Base-by-base conservation (phyloP, 371 early-diverging fungal species). In the Apophysomyces trapeziformis region DNA sequence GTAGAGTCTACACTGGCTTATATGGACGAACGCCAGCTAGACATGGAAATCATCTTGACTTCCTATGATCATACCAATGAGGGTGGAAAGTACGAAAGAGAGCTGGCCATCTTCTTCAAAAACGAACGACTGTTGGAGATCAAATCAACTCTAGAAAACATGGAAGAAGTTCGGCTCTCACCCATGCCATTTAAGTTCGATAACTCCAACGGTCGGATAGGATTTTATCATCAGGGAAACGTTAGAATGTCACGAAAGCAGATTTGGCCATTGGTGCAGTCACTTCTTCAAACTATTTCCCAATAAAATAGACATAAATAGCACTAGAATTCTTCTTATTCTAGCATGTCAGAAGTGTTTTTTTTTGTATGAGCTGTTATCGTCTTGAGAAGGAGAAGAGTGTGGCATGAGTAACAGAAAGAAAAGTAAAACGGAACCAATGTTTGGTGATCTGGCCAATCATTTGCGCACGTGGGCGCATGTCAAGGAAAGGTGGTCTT, bases 231-330 rank as follows among this genome's bases (percentile, higher is more conserved):
- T 1, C 89, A 89, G 65, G 67, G 72, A 36, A 89, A 91, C 65
- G 62, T 76, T 37, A 76, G 82, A n/a, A 76, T 79, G 74, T 86
- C 89, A 4, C 77, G 93, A 7, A 93, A 93, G 68, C 88, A 90
- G 67, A 69, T 91, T 7, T 90, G 90, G 86, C 93, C 93, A 6
- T 64, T 83, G 39, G 68, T 87, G 21, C 74, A 79, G 45, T 58
- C 45, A 16, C 44, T 56, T 38, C 41, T 63, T 32, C 56, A 63
- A 46, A 56, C 16, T 16, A 50, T 50, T 4, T 16, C 9, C 54
- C 16, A 50, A 50, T 50, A 50, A 21, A 26, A 21, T 21, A 50
- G 16, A 45, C n/a, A 13, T 45, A n/a, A 16, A 45, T 45, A 45
- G 13, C 13, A 45, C 13, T 18, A 45, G 16, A 45, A 13, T 5